Evolutionary conservation across 495 filamentous ascomycete genomes (phyloP).

Genomic region (Penicillium psychrofluorescens): DNA sequence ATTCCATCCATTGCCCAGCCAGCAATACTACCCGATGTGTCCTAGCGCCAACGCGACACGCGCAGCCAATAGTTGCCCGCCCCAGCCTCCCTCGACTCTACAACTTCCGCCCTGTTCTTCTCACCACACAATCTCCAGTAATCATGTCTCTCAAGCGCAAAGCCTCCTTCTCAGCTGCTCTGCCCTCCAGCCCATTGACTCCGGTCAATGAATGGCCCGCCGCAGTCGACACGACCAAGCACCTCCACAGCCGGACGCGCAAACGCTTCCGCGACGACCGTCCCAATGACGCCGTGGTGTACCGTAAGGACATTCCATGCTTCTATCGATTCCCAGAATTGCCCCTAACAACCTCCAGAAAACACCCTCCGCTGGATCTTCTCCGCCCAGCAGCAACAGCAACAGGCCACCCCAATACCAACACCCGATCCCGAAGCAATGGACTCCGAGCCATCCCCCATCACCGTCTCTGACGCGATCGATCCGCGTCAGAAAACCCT

Average conservation of each 20-base stretch:
- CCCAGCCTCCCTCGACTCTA: slow-evolving; percentile 2
- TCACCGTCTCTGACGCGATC: slow-evolving; percentile 15
- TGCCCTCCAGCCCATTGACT: slow-evolving; percentile 21
- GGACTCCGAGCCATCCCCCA: slow-evolving; percentile 1
- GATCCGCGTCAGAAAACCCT: slow-evolving; percentile 41
- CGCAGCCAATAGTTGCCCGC: not conserved
- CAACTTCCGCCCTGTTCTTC: slow-evolving; percentile 3
- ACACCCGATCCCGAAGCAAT: slow-evolving; percentile 6
- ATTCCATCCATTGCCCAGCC: too few species aligned
- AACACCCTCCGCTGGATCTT: slow-evolving; percentile 43
- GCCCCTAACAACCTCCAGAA: slow-evolving; percentile 21
- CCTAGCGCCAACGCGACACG: too few species aligned
- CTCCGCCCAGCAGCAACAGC: slow-evolving; percentile 32
- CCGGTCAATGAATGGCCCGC: slow-evolving; percentile 17
- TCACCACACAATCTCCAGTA: not conserved
- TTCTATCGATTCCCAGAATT: not conserved
- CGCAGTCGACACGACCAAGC: slow-evolving; percentile 24
- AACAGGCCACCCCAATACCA: slow-evolving; percentile 9
- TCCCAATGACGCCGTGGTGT: slow-evolving; percentile 38
- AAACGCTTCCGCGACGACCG: slow-evolving; percentile 46
- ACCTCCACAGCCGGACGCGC: slow-evolving; percentile 44
- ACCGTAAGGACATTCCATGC: slow-evolving; percentile 25
- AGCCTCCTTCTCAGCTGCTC: slow-evolving; percentile 28
- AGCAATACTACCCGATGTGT: too few species aligned
- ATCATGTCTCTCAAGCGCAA: slow-evolving; percentile 47